Conservation (phyloP, 75 land plant genomes). For the Pinus taeda region DNA sequence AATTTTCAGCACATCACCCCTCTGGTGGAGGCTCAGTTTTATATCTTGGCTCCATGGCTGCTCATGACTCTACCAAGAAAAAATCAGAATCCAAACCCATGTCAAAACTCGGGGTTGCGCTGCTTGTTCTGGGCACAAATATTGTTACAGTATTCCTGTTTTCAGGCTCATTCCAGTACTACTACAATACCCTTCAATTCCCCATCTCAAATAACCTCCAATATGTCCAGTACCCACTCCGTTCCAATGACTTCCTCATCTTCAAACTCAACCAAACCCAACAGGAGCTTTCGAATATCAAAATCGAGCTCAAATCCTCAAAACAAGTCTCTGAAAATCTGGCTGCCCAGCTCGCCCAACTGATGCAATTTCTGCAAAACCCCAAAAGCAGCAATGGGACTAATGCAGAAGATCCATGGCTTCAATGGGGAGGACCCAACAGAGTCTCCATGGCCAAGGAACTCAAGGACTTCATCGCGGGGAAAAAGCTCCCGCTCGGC, state of each 20-base stretch:
- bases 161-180: background rate
- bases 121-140: background rate
- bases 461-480: conserved; percentile 54
- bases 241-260: background rate
- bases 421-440: conserved; percentile 17
- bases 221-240: background rate
- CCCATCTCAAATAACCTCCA: background rate
- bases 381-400: background rate
- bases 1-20: too few relatives aligned
- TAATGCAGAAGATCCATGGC: too few relatives aligned
- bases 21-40: too few relatives aligned
- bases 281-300: background rate
- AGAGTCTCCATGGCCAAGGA: conserved; percentile 48
- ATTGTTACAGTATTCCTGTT: background rate
- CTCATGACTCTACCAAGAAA: too few relatives aligned
- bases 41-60: too few relatives aligned
- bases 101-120: background rate
- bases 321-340: background rate
- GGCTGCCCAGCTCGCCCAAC: background rate
- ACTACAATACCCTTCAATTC: background rate
- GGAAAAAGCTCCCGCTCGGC: conserved; percentile 57
- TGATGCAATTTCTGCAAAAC: background rate
- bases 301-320: background rate
- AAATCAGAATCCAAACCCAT: background rate
- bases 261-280: background rate